phyloP scores from a whole-genome alignment of 768 basidiomycete species.

The Guyanaporus albipodus region DNA sequence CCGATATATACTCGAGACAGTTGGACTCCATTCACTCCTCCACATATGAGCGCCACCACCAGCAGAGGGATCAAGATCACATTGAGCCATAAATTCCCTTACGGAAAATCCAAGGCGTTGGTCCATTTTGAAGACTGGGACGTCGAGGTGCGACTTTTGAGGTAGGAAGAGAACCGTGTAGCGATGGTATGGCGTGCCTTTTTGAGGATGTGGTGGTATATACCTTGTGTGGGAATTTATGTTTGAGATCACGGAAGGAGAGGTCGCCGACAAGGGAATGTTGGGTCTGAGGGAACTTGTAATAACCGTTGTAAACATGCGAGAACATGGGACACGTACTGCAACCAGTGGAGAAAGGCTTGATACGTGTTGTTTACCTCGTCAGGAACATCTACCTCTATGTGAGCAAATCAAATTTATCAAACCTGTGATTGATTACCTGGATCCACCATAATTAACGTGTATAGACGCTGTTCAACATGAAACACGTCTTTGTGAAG shows the following conservation, averaged over 20 bases:
- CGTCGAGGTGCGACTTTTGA: conserved; percentile 49
- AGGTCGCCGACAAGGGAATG: conserved; percentile 66
- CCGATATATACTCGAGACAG: conserved; percentile 61
- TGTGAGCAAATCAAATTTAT: conserved; percentile 6
- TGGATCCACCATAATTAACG: conserved; percentile 84
- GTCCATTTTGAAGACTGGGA: conserved; percentile 43
- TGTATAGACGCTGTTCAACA: conserved; percentile 75
- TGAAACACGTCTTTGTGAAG: conserved; percentile 80
- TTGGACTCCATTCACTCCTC: conserved; percentile 70
- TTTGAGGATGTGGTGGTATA: conserved; percentile 88
- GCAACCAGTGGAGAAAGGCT: conserved; percentile 81
- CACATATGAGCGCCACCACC: conserved; percentile 84
- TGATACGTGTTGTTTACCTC: conserved; percentile 59
- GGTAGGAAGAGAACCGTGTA: conserved; percentile 75
- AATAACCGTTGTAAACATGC: not conserved
- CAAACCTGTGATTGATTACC: conserved; percentile 46
- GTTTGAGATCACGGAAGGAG: conserved; percentile 36
- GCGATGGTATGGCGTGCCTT: conserved; percentile 87
- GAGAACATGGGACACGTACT: conserved; percentile 43
- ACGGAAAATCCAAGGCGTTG: conserved; percentile 62
- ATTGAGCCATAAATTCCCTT: conserved; percentile 54
- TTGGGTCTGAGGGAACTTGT: conserved; percentile 56
- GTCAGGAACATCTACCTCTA: conserved; percentile 74
- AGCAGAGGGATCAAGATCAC: conserved; percentile 47
- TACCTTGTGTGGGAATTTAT: conserved; percentile 65